Evolutionary conservation across 2,329 filamentous ascomycete species (phyloP).

Genomic region (Coniella lustricola): DNA sequence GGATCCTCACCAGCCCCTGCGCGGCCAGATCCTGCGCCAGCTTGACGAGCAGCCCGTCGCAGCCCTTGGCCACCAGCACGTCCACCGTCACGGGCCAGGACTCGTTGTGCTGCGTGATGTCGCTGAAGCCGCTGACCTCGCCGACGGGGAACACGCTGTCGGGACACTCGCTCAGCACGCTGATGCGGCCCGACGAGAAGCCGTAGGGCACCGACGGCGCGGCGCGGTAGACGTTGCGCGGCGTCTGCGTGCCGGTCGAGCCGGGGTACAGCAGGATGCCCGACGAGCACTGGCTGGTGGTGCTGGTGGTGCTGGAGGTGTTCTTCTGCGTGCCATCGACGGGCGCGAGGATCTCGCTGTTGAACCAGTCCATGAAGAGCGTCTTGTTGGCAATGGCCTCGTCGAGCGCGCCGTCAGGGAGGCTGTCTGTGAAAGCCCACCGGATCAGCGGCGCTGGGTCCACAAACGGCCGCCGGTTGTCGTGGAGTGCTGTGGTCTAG

Average conservation of each 20-base stretch:
- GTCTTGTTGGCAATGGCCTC: slow-evolving; percentile 43
- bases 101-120: slow-evolving; percentile 39
- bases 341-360: slow-evolving; percentile 34
- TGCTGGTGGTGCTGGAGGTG: no score
- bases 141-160: slow-evolving; percentile 37
- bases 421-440: slow-evolving; percentile 29
- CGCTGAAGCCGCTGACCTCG: slow-evolving; percentile 27
- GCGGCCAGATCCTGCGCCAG: slow-evolving; percentile 44
- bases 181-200: slow-evolving; percentile 32
- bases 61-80: slow-evolving; percentile 51
- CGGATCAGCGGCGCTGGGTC: slow-evolving; percentile 29
- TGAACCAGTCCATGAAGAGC: slow-evolving; percentile 39
- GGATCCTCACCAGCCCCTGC: slow-evolving; percentile 40
- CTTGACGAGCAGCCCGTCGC: slow-evolving; percentile 51
- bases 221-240: slow-evolving; percentile 29
- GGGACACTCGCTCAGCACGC: slow-evolving; percentile 30
- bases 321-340: no score
- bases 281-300: slow-evolving; percentile 38
- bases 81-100: slow-evolving; percentile 50
- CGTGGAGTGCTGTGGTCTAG: slow-evolving; percentile 20
- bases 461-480: slow-evolving; percentile 30
- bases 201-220: slow-evolving; percentile 39
- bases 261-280: slow-evolving; percentile 38
- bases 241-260: slow-evolving; percentile 27
- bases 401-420: slow-evolving; percentile 22